phyloP scores from a whole-genome alignment of 768 basidiomycete genomes.

The Naganishia randhawae region DNA sequence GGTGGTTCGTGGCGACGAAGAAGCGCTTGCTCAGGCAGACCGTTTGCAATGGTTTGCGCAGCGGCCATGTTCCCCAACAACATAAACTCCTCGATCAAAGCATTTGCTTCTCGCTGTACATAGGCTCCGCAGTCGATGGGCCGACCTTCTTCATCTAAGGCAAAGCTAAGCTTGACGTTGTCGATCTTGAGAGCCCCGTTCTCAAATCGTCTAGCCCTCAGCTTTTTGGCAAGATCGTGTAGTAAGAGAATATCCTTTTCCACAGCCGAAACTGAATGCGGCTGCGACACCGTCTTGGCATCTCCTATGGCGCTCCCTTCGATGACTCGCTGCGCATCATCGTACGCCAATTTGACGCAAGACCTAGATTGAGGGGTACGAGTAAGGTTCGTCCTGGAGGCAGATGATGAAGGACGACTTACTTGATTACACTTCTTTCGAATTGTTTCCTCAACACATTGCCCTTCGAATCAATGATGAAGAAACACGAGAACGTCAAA shows the following conservation, averaged over 20 bases:
- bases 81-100: constrained; percentile 94
- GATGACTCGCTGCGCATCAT: constrained; percentile 74
- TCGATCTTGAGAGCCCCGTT: constrained; percentile 73
- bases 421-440: constrained; percentile 84
- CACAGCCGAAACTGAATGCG: constrained; percentile 54
- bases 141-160: constrained; percentile 68
- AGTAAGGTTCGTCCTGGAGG: not conserved
- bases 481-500: constrained; percentile 82
- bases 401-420: constrained; percentile 35
- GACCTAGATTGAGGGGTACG: constrained; percentile 52
- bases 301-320: constrained; percentile 61
- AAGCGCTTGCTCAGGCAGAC: constrained; percentile 94
- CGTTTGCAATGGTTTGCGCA: constrained; percentile 86
- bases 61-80: constrained; percentile 82
- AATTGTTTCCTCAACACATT: constrained; percentile 84
- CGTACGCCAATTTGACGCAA: constrained; percentile 77
- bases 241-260: constrained; percentile 26
- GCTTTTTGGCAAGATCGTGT: constrained; percentile 63
- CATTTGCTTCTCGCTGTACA: constrained; percentile 67
- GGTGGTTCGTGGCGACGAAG: constrained; percentile 91
- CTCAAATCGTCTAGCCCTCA: constrained; percentile 70
- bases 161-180: constrained; percentile 68
- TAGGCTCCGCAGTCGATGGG: constrained; percentile 74
- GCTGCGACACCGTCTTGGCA: constrained; percentile 56
- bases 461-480: constrained; percentile 78